A percentile compares a stretch with the other conserved stretches of the same genome.
Conservation (phyloP, 441 rosid genomes). For the Populus hybrid region DNA sequence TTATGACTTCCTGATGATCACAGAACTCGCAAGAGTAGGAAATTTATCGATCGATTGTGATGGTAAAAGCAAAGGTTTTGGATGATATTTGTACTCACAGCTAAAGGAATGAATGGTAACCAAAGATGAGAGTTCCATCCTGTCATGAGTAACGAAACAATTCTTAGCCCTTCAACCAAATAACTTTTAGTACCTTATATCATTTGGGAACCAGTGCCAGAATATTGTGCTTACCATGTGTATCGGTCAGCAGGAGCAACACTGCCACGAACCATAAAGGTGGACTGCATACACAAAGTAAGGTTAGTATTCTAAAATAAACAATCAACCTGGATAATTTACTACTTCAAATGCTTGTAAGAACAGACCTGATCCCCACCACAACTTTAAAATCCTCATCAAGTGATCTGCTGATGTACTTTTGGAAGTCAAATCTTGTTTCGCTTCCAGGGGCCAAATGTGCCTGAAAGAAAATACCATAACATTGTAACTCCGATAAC, state of each 20-base stretch:
- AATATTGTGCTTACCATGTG: conserved; percentile 53
- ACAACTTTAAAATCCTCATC: conserved; percentile 86
- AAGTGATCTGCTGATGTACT: conserved; percentile 81
- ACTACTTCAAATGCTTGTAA: neutral
- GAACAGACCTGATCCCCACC: conserved; percentile 77
- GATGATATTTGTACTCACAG: conserved; percentile 47
- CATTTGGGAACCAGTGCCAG: neutral
- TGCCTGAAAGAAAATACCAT: conserved; percentile 42
- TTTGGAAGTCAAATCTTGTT: conserved; percentile 70
- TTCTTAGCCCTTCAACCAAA: neutral
- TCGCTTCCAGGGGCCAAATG: conserved; percentile 83
- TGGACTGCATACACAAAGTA: conserved; percentile 47
- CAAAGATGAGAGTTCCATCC: conserved; percentile 71
- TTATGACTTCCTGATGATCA: neutral
- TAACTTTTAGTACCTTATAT: neutral
- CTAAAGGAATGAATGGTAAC: conserved; percentile 75
- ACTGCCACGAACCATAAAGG: conserved; percentile 69
- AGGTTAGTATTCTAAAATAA: neutral
- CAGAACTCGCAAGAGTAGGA: neutral
- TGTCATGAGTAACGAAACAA: conserved; percentile 25
- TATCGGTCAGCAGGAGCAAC: conserved; percentile 61
- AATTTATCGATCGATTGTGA: neutral
- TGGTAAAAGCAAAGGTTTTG: neutral
- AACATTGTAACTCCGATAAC: neutral
- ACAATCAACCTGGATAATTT: neutral